A percentile compares a stretch with the other conserved stretches of the same genome.
Conservation (phyloP, 768 basidiomycete genomes). For the Russula vinacea region DNA sequence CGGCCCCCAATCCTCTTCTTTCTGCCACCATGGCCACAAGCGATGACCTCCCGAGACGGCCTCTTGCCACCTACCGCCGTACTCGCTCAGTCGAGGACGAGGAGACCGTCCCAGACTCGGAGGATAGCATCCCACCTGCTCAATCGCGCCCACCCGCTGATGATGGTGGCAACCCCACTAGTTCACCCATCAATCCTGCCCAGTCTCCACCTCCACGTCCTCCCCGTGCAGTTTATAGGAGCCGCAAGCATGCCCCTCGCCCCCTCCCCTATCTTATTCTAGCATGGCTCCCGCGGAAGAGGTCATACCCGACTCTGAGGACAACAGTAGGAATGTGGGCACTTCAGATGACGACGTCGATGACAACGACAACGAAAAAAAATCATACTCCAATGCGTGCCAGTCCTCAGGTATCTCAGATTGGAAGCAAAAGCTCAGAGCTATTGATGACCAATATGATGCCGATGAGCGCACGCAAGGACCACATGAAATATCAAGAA, state of each 20-base stretch:
- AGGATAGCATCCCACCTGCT: conserved; percentile 13
- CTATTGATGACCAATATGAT: conserved; percentile 24
- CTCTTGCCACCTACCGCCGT: conserved; percentile 25
- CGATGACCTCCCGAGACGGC: conserved; percentile 39
- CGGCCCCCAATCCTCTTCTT: conserved; percentile 5
- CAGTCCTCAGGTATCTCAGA: conserved; percentile 6
- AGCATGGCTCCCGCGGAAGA: conserved; percentile 17
- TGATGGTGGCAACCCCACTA: conserved; percentile 1
- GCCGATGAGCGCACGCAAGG: conserved; percentile 5
- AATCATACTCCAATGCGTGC: background rate
- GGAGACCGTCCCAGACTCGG: conserved; percentile 29
- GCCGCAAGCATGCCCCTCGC: conserved; percentile 7
- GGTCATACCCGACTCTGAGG: conserved; percentile 26
- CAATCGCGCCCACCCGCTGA: conserved; percentile 14
- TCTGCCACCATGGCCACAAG: conserved; percentile 15
- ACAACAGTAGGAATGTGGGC: conserved; percentile 8
- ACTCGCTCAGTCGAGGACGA: conserved; percentile 20
- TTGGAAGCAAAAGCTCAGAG: conserved; percentile 28
- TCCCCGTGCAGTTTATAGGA: conserved; percentile 22
- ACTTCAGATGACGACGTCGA: conserved; percentile 17
- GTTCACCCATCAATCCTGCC: conserved; percentile 6
- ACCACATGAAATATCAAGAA: conserved; percentile 6
- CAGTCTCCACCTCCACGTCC: conserved; percentile 14
- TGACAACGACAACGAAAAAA: background rate
- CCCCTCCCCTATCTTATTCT: conserved; percentile 13